A percentile compares a stretch with the other conserved stretches of the same genome.
Conservation (phyloP, 805 yeast genomes). For the Suhomyces prunicola region DNA sequence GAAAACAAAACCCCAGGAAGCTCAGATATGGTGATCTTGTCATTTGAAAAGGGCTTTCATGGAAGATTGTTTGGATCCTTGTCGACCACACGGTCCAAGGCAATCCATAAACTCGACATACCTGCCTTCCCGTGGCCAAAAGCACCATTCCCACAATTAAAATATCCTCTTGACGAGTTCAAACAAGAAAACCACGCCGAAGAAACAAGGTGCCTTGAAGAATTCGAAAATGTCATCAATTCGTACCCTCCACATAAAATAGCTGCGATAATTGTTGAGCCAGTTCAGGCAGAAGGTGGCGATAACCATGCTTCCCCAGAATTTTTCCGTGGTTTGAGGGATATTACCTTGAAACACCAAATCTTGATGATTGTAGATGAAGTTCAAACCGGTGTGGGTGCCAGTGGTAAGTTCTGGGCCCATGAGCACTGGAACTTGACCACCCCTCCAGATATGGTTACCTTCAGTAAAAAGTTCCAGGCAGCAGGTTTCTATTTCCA, state of each 20-base stretch:
- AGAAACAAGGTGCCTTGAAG: slow-evolving; percentile 46
- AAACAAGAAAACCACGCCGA: slow-evolving; percentile 43
- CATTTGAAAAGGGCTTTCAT: slow-evolving; percentile 55
- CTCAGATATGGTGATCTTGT: slow-evolving; percentile 50
- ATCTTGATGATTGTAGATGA: slow-evolving; percentile 65
- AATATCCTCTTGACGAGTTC: slow-evolving; percentile 38
- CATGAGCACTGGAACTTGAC: slow-evolving; percentile 65
- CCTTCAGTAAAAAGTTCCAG: slow-evolving; percentile 71
- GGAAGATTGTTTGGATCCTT: slow-evolving; percentile 56
- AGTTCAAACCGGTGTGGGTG: slow-evolving; percentile 75
- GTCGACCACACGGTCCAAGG: slow-evolving; percentile 55
- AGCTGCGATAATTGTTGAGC: slow-evolving; percentile 56
- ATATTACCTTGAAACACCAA: slow-evolving; percentile 53
- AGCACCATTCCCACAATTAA: slow-evolving; percentile 44
- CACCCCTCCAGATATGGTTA: slow-evolving; percentile 65
- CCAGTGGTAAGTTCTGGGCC: slow-evolving; percentile 71
- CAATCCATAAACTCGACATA: slow-evolving; percentile 55
- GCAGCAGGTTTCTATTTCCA: slow-evolving; percentile 69
- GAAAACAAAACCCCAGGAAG: slow-evolving; percentile 50
- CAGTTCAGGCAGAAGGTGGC: slow-evolving; percentile 74
- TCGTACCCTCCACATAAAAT: slow-evolving; percentile 38
- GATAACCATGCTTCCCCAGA: slow-evolving; percentile 65
- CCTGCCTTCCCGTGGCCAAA: slow-evolving; percentile 62
- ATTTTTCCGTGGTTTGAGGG: slow-evolving; percentile 63
- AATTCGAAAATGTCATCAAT: slow-evolving; percentile 38